phyloP scores from a whole-genome alignment of 2,329 filamentous ascomycete genomes.

The Aureobasidium sp. region DNA sequence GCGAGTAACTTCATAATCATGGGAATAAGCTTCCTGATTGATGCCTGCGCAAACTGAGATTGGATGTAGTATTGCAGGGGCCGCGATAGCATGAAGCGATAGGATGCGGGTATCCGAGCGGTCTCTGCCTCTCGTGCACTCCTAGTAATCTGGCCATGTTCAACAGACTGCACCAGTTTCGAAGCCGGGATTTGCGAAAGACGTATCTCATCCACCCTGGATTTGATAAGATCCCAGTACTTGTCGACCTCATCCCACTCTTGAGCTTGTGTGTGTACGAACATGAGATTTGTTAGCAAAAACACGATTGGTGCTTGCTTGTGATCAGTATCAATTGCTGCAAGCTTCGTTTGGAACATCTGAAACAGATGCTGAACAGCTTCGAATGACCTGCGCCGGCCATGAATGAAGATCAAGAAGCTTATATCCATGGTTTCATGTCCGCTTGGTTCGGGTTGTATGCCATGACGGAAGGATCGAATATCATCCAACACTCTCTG shows the following conservation, averaged over 20 bases:
- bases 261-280: constrained; percentile 51
- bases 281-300: constrained; percentile 62
- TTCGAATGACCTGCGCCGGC: constrained; percentile 37
- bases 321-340: constrained; percentile 30
- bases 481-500: neutral
- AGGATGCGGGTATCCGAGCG: constrained; percentile 24
- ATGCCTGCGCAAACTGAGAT: constrained; percentile 40
- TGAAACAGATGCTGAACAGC: constrained; percentile 51
- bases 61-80: constrained; percentile 47
- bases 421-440: constrained; percentile 24
- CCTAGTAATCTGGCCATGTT: neutral
- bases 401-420: constrained; percentile 51
- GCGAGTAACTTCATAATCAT: constrained; percentile 42
- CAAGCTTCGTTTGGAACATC: constrained; percentile 38
- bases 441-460: neutral
- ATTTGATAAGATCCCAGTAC: constrained; percentile 59
- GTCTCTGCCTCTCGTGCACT: neutral
- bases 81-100: constrained; percentile 43
- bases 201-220: constrained; percentile 39
- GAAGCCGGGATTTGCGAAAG: neutral
- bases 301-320: constrained; percentile 40
- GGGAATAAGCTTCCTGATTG: constrained; percentile 34
- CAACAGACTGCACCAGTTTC: neutral
- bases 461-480: neutral
- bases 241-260: constrained; percentile 55